These are phyloP conservation scores for Mrakia frigida DNA, from an alignment of 768 basidiomycete genomes.

Conservation along the genomic window DNA sequence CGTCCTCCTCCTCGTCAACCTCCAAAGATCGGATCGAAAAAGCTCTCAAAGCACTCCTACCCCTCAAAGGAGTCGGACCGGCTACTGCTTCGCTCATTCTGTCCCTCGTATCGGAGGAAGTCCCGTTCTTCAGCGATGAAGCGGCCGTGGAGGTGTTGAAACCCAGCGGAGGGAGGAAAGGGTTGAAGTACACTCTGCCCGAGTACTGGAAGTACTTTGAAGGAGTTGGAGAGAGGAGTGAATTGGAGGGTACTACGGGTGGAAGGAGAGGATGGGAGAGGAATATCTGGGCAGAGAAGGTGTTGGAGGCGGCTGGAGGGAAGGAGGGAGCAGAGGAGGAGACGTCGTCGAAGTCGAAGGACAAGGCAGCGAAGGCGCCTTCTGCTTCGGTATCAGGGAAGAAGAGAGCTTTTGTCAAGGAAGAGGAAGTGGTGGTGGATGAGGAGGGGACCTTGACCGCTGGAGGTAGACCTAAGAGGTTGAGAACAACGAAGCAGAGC, in stretches of 20 bases:
- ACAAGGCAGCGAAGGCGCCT: too few species aligned
- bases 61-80: conserved; percentile 9
- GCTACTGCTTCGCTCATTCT: conserved; percentile 7
- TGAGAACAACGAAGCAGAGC: too few species aligned
- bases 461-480: too few species aligned
- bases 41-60: not conserved
- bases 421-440: not conserved
- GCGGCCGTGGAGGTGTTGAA: conserved; percentile 7
- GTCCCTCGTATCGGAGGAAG: conserved; percentile 1
- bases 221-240: not conserved
- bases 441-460: not conserved
- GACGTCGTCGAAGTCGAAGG: too few species aligned
- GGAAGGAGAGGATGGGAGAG: conserved; percentile 20
- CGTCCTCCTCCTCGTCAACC: not conserved
- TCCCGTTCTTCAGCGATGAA: conserved; percentile 5
- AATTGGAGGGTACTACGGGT: not conserved
- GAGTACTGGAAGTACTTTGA: conserved; percentile 15
- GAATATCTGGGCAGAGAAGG: not conserved
- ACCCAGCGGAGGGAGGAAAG: conserved; percentile 4
- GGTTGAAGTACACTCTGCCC: not conserved
- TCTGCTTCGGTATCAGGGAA: too few species aligned
- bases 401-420: too few species aligned
- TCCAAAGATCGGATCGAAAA: not conserved
- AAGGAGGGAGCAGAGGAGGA: too few species aligned
- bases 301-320: not conserved